Evolutionary conservation across 2,329 filamentous ascomycete genomes (phyloP).

Genomic region (Alternaria sp.): DNA sequence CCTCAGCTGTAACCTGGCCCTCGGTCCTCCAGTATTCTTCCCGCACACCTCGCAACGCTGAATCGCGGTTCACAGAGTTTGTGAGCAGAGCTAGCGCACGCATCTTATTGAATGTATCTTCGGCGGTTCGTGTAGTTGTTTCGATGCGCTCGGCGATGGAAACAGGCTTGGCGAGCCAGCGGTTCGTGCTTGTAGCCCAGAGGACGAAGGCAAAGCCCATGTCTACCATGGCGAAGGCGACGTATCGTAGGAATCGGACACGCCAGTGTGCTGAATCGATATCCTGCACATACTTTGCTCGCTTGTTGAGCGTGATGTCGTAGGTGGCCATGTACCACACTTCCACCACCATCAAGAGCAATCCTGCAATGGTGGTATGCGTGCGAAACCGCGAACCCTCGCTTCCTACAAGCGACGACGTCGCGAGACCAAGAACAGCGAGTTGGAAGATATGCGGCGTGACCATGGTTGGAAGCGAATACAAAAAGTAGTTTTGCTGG

Average conservation of each 20-base stretch:
- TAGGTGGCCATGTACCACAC: conserved; percentile 72
- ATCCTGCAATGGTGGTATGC: conserved; percentile 70
- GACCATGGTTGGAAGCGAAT: conserved; percentile 77
- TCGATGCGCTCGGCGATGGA: conserved; percentile 73
- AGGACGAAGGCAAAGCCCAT: conserved; percentile 69
- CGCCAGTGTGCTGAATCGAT: conserved; percentile 78
- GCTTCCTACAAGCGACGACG: conserved; percentile 72
- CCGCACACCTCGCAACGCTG: conserved; percentile 70
- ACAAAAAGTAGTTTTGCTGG: conserved; percentile 77
- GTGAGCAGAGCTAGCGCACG: conserved; percentile 77
- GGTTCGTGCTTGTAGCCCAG: conserved; percentile 81
- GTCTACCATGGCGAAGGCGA: conserved; percentile 73
- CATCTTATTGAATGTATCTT: conserved; percentile 70
- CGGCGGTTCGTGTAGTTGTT: conserved; percentile 63
- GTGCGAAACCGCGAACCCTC: conserved; percentile 75
- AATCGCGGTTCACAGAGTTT: conserved; percentile 81
- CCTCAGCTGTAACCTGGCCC: conserved; percentile 73
- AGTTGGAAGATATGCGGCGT: conserved; percentile 85
- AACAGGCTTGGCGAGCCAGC: conserved; percentile 73
- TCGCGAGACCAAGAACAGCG: conserved; percentile 74
- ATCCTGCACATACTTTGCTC: conserved; percentile 67
- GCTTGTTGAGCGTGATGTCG: conserved; percentile 70
- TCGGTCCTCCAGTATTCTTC: conserved; percentile 85
- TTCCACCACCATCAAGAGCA: conserved; percentile 70
- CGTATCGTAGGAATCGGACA: conserved; percentile 68